A percentile compares a stretch with the other conserved stretches of the same genome.
phyloP scores from a whole-genome alignment of 192 early-diverging fungal species.

The Backusella macrospora region DNA sequence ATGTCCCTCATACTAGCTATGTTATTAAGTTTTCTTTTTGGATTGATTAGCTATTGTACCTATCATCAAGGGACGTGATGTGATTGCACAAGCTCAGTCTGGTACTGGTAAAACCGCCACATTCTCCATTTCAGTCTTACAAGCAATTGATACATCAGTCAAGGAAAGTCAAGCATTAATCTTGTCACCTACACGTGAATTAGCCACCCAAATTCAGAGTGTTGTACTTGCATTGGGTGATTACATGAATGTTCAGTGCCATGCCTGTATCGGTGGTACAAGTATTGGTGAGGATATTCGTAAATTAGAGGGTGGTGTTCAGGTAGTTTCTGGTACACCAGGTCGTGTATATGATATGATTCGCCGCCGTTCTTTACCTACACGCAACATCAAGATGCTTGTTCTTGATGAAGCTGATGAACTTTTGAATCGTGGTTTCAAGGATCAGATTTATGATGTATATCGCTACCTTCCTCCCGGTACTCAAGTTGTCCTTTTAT shows the following conservation, averaged over 20 bases:
- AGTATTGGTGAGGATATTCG: slow-evolving; percentile 90
- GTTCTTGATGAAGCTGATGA: slow-evolving; percentile 98
- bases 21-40: not conserved
- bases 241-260: slow-evolving; percentile 97
- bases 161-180: slow-evolving; percentile 94
- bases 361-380: slow-evolving; percentile 78
- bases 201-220: slow-evolving; percentile 93
- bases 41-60: slow-evolving; percentile 74
- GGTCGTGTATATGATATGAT: slow-evolving; percentile 99
- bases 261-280: slow-evolving; percentile 95
- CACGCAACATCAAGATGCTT: slow-evolving; percentile 91
- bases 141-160: slow-evolving; percentile 84
- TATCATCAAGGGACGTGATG: slow-evolving; percentile 86
- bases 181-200: slow-evolving; percentile 93
- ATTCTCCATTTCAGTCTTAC: slow-evolving; percentile 92
- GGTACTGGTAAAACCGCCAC: slow-evolving; percentile 99
- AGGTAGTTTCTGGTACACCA: slow-evolving; percentile 94
- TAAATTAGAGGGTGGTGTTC: slow-evolving; percentile 89
- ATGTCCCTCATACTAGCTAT: not conserved
- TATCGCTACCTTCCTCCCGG: slow-evolving; percentile 90
- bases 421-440: slow-evolving; percentile 92
- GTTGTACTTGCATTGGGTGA: slow-evolving; percentile 92
- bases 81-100: slow-evolving; percentile 97
- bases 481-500: slow-evolving; percentile 92
- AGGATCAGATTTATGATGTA: slow-evolving; percentile 96